These are phyloP conservation scores for Colletotrichum incanum DNA, from an alignment of 2,329 filamentous ascomycete genomes.

Conservation along the genomic window DNA sequence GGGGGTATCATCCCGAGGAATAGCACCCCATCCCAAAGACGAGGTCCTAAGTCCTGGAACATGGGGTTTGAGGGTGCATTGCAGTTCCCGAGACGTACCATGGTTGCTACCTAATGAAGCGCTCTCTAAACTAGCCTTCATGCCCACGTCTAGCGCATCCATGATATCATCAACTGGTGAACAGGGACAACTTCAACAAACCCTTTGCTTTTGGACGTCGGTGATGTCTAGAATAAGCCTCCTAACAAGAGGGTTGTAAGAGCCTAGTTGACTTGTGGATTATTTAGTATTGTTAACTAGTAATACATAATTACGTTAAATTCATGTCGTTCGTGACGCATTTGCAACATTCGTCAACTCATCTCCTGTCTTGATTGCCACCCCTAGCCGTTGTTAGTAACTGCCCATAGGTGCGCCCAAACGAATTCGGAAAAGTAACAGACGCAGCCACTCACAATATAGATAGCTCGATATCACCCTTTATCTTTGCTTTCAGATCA, in stretches of 20 bases:
- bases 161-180: too few relatives aligned
- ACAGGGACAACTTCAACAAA: neutral
- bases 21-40: too few relatives aligned
- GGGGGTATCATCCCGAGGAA: too few relatives aligned
- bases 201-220: neutral
- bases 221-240: neutral
- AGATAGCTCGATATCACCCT: conserved; percentile 31
- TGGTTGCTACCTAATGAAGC: too few relatives aligned
- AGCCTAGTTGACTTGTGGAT: neutral
- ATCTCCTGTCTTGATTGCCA: neutral
- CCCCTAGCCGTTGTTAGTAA: neutral
- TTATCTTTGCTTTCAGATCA: conserved; percentile 41
- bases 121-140: too few relatives aligned
- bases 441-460: conserved; percentile 23
- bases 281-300: neutral
- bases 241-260: neutral
- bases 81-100: too few relatives aligned
- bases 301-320: neutral
- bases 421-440: neutral
- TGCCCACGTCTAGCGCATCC: too few relatives aligned
- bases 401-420: neutral
- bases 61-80: too few relatives aligned
- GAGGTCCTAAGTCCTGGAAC: too few relatives aligned
- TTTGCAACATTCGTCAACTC: too few relatives aligned
- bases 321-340: neutral